Conservation (phyloP, 2,329 filamentous ascomycete genomes). For the Colletotrichum acutatum region DNA sequence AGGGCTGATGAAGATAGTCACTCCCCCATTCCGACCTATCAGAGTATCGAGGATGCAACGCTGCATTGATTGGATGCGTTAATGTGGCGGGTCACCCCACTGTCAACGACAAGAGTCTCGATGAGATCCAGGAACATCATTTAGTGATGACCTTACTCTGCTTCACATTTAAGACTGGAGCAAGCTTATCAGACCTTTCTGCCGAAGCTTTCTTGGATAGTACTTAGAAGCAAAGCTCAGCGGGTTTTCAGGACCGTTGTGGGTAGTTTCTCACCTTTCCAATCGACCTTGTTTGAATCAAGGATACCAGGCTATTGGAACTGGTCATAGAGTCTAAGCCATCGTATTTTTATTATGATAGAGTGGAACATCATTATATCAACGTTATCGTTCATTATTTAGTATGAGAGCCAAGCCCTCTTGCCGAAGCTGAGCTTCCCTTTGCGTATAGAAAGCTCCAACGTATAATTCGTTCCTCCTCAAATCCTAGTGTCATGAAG, state of each 20-base stretch:
- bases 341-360: background rate
- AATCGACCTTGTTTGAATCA: too few relatives aligned
- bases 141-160: too few relatives aligned
- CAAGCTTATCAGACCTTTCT: too few relatives aligned
- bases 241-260: too few relatives aligned
- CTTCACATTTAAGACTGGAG: too few relatives aligned
- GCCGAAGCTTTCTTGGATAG: too few relatives aligned
- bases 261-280: too few relatives aligned
- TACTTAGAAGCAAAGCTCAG: too few relatives aligned
- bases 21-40: background rate
- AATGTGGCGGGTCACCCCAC: background rate
- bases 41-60: background rate
- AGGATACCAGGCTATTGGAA: too few relatives aligned
- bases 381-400: background rate
- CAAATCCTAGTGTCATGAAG: background rate
- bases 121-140: background rate
- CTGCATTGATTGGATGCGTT: background rate
- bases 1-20: background rate
- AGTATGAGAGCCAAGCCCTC: background rate
- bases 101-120: background rate
- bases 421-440: background rate
- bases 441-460: fast-evolving
- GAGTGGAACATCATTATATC: background rate
- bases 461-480: background rate
- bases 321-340: background rate